A percentile compares a stretch with the other conserved stretches of the same genome.
Conservation (phyloP, 2,329 filamentous ascomycete genomes). For the Penicillium sclerotigenum region DNA sequence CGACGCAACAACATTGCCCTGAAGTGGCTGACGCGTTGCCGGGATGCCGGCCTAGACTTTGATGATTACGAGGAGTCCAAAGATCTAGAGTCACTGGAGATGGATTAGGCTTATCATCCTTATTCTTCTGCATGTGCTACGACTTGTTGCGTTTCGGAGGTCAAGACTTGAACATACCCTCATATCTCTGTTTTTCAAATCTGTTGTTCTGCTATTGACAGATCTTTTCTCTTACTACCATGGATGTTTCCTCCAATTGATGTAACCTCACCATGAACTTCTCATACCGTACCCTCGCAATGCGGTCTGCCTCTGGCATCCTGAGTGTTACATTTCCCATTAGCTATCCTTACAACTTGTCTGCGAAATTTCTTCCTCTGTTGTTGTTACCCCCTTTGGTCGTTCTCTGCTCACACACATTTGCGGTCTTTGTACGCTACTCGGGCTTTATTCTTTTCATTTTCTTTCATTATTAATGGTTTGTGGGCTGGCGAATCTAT, state of each 20-base stretch:
- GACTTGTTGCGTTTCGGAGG: slow-evolving; percentile 25
- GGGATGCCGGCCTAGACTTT: slow-evolving; percentile 48
- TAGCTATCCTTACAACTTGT: not conserved
- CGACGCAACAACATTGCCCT: slow-evolving; percentile 69
- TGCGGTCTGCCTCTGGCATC: not conserved
- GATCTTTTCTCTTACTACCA: slow-evolving; percentile 1
- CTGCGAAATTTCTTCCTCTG: not conserved
- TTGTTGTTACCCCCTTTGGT: slow-evolving; percentile 1
- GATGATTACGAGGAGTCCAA: slow-evolving; percentile 48
- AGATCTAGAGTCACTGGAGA: slow-evolving; percentile 37
- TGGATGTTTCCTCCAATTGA: slow-evolving; percentile 6
- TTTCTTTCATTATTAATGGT: slow-evolving; percentile 27
- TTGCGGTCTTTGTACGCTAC: slow-evolving; percentile 4
- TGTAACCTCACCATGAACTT: not conserved
- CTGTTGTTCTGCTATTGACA: slow-evolving; percentile 9
- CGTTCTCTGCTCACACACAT: slow-evolving; percentile 17
- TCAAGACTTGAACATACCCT: slow-evolving; percentile 29
- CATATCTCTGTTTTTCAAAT: slow-evolving; percentile 15
- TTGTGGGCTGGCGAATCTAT: slow-evolving; percentile 29
- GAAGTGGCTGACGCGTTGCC: slow-evolving; percentile 49
- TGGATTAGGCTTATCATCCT: slow-evolving; percentile 28
- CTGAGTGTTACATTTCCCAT: not conserved
- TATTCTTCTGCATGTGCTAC: slow-evolving; percentile 27
- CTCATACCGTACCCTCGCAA: not conserved
- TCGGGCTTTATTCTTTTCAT: slow-evolving; percentile 9